Percentiles rank a stretch among this genome's conserved stretches.
Conservation (phyloP, 768 basidiomycete species). For the Flagelloscypha sp. region DNA sequence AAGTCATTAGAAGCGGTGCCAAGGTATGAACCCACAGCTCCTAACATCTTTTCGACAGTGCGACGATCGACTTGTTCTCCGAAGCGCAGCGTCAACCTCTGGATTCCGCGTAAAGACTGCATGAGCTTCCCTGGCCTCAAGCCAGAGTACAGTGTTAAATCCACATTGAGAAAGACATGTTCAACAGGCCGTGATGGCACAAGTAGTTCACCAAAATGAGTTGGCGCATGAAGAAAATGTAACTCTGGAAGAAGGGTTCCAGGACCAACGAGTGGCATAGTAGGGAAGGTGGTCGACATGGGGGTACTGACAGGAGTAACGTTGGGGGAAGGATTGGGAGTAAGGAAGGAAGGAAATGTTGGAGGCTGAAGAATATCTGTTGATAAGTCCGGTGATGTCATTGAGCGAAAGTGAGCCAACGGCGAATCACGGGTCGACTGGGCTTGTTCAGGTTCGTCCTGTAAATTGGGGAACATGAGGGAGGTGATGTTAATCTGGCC, state of each 20-base stretch:
- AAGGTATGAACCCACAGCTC: constrained; percentile 30
- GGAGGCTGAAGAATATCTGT: neutral
- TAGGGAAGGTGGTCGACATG: constrained; percentile 7
- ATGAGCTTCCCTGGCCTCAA: constrained; percentile 36
- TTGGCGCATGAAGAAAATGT: constrained; percentile 28
- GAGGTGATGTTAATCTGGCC: constrained; percentile 32
- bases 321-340: constrained; percentile 1
- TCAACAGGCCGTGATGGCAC: constrained; percentile 8
- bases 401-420: neutral
- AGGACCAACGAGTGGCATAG: constrained; percentile 18
- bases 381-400: neutral
- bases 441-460: no score
- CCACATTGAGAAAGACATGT: constrained; percentile 30
- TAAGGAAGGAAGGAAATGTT: constrained; percentile 1
- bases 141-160: constrained; percentile 36
- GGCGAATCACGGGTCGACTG: no score
- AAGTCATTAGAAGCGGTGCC: constrained; percentile 18
- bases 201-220: constrained; percentile 14
- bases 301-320: constrained; percentile 5
- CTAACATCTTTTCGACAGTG: constrained; percentile 37
- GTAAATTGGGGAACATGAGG: constrained; percentile 27
- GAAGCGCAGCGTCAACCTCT: constrained; percentile 27
- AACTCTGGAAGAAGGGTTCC: constrained; percentile 33
- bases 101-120: constrained; percentile 24
- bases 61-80: constrained; percentile 32